Conservation (phyloP, 192 early-diverging fungal genomes). For the Mycoemilia scoparia region DNA sequence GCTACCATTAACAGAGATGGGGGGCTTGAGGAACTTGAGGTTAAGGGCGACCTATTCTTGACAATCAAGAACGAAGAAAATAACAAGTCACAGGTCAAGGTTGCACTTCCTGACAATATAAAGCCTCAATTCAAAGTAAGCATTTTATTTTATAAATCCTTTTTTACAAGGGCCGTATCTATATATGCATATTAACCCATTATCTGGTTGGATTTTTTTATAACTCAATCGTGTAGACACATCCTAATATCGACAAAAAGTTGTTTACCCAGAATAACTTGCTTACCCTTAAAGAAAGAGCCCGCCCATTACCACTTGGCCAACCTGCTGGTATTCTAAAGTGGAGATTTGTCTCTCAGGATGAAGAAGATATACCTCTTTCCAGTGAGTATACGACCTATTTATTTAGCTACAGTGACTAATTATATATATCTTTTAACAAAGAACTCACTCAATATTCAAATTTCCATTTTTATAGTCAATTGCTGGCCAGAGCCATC, state of each 20-base stretch:
- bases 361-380: constrained; percentile 72
- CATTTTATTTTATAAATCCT: no score
- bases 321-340: constrained; percentile 72
- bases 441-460: no score
- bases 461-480: no score
- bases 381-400: constrained; percentile 44
- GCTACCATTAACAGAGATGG: constrained; percentile 75
- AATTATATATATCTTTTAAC: no score
- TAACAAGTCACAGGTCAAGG: constrained; percentile 40
- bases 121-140: constrained; percentile 79
- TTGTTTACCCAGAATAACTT: constrained; percentile 50
- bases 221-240: constrained; percentile 69
- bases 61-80: constrained; percentile 49
- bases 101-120: constrained; percentile 38
- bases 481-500: constrained; percentile 96
- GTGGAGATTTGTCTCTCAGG: constrained; percentile 70
- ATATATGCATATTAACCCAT: background rate
- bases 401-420: background rate
- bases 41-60: constrained; percentile 80
- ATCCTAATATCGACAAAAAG: constrained; percentile 92
- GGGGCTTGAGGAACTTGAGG: constrained; percentile 77
- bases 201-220: background rate
- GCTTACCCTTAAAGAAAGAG: constrained; percentile 65
- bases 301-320: constrained; percentile 67
- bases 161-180: background rate